Evolutionary conservation across 1,284 basidiomycete genomes (phyloP).

Genomic region (Amylostereum areolatum): DNA sequence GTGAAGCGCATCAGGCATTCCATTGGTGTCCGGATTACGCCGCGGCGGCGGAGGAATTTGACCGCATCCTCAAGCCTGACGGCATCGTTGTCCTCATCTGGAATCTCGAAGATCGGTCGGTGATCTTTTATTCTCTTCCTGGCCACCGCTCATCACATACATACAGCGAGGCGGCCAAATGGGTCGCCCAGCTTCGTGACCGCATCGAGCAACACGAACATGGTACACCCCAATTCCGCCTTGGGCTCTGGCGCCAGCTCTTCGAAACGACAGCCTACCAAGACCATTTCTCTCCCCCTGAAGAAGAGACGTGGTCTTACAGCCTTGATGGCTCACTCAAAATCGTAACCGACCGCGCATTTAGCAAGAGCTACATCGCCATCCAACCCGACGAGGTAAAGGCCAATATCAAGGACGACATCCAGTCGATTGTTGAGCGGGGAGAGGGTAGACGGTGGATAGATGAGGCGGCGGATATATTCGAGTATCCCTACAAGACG

Average conservation of each 20-base stretch:
- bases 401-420: conserved; percentile 37
- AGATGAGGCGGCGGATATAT: conserved; percentile 40
- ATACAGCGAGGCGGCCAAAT: conserved; percentile 48
- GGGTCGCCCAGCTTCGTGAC: conserved; percentile 67
- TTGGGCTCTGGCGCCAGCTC: conserved; percentile 58
- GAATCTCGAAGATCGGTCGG: conserved; percentile 73
- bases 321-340: conserved; percentile 41
- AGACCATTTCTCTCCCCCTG: conserved; percentile 43
- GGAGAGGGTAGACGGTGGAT: conserved; percentile 42
- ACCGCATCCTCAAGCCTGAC: conserved; percentile 61
- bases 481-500: conserved; percentile 52
- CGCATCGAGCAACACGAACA: conserved; percentile 58
- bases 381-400: conserved; percentile 51
- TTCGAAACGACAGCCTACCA: conserved; percentile 55
- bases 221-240: conserved; percentile 69
- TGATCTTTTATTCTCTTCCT: background rate
- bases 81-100: conserved; percentile 67
- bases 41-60: conserved; percentile 59
- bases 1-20: conserved; percentile 47
- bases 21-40: conserved; percentile 78
- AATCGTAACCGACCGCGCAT: conserved; percentile 53
- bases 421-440: conserved; percentile 42
- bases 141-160: background rate
- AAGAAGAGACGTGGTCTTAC: conserved; percentile 50
- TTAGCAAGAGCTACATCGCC: conserved; percentile 71